A percentile compares a stretch with the other conserved stretches of the same genome.
Evolutionary conservation across 169 alveolate species (phyloP).

Genomic region (Eimeria maxima): DNA sequence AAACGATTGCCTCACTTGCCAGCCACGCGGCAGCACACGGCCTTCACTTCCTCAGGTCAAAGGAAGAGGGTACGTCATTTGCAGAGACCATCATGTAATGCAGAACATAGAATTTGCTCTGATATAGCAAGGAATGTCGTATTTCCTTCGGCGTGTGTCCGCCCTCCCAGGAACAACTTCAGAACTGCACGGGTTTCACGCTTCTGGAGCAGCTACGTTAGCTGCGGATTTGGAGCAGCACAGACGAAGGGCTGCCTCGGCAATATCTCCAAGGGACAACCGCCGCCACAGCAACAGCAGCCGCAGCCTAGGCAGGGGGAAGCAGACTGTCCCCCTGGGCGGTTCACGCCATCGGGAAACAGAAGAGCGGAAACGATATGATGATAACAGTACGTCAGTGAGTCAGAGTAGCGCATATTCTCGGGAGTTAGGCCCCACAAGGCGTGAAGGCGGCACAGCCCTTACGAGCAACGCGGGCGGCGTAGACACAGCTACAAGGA

Average conservation of each 20-base stretch:
- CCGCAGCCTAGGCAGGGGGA: slow-evolving; percentile 37
- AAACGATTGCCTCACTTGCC: slow-evolving; percentile 52
- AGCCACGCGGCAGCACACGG: slow-evolving; percentile 75
- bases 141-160: background rate
- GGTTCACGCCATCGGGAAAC: background rate
- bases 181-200: slow-evolving; percentile 7
- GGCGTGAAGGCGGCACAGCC: background rate
- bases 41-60: slow-evolving; percentile 21
- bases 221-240: background rate
- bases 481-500: background rate
- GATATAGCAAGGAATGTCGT: background rate
- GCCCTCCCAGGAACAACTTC: slow-evolving; percentile 16
- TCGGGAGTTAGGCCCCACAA: background rate
- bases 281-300: slow-evolving; percentile 54
- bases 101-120: background rate
- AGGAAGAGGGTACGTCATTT: slow-evolving; percentile 37
- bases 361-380: background rate
- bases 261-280: slow-evolving; percentile 22
- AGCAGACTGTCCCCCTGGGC: background rate
- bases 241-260: slow-evolving; percentile 43
- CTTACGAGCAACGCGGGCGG: background rate
- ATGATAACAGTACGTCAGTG: background rate
- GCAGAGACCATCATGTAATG: background rate
- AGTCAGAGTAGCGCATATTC: background rate
- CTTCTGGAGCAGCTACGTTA: background rate